These are phyloP conservation scores for Magnaporthiopsis incrustans DNA, from an alignment of 2,329 filamentous ascomycete genomes.

Conservation along the genomic window DNA sequence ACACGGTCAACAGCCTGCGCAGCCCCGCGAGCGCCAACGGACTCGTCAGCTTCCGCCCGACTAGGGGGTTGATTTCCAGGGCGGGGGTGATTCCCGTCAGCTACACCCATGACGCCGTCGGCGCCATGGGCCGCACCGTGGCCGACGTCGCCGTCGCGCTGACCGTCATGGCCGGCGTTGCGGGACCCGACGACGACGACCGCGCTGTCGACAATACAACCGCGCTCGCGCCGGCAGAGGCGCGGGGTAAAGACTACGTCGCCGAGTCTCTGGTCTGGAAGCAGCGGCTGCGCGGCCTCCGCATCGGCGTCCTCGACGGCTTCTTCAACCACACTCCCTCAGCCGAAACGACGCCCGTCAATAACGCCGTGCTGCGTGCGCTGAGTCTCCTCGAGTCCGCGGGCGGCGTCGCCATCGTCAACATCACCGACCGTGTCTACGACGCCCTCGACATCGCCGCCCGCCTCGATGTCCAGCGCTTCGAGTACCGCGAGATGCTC, in stretches of 20 bases:
- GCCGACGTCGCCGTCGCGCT: conserved; percentile 42
- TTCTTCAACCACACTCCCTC: conserved; percentile 48
- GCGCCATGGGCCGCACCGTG: conserved; percentile 43
- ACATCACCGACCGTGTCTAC: conserved; percentile 40
- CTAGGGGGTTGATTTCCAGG: conserved; percentile 40
- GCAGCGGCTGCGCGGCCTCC: conserved; percentile 19
- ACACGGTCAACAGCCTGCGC: conserved; percentile 54
- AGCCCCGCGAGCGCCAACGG: conserved; percentile 55
- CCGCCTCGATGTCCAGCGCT: conserved; percentile 50
- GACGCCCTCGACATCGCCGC: conserved; percentile 40
- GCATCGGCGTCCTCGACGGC: conserved; percentile 32
- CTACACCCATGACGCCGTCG: conserved; percentile 46
- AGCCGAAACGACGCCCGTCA: conserved; percentile 49
- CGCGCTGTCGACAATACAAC: conserved; percentile 38
- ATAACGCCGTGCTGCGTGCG: conserved; percentile 39
- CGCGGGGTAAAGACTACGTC: conserved; percentile 37
- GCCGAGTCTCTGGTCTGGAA: conserved; percentile 10
- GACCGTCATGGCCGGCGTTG: conserved; percentile 43
- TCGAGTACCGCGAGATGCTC: conserved; percentile 49
- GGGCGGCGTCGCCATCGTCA: conserved; percentile 38
- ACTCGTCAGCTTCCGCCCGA: conserved; percentile 52
- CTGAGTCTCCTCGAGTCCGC: conserved; percentile 34
- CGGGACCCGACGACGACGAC: conserved; percentile 26
- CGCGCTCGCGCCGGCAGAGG: conserved; percentile 33
- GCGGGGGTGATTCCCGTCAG: conserved; percentile 48